Evolutionary conservation across 129 eudicot genomes (phyloP).

Genomic region (Oenanthe sinensis): DNA sequence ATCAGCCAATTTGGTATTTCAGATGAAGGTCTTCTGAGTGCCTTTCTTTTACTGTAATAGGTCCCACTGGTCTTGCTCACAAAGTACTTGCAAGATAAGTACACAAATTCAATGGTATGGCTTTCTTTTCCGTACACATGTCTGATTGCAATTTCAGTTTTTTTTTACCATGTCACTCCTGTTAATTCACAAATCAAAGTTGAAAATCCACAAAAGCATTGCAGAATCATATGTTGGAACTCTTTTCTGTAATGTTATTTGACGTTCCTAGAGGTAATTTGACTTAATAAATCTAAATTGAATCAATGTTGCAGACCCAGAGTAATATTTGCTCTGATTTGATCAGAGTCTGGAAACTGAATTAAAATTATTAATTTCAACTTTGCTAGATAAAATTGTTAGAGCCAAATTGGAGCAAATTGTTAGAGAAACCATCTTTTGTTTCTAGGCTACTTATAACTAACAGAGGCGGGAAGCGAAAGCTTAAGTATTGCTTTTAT

Average conservation of each 20-base stretch:
- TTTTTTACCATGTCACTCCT: neutral
- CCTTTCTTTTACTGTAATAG: slow-evolving; percentile 25
- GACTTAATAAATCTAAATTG: neutral
- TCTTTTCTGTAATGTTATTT: neutral
- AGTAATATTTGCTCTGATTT: neutral
- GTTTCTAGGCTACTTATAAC: neutral
- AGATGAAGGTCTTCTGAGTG: neutral
- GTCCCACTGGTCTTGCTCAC: slow-evolving; percentile 84
- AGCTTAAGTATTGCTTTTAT: neutral
- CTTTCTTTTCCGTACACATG: neutral
- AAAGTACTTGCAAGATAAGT: slow-evolving; percentile 64
- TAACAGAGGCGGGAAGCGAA: neutral
- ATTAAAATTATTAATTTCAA: neutral
- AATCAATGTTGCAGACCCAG: neutral
- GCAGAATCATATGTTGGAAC: neutral
- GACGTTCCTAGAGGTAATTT: neutral
- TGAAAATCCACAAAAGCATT: neutral
- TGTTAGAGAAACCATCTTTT: neutral
- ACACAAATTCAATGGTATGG: slow-evolving; percentile 78
- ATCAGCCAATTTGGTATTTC: neutral
- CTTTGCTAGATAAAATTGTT: neutral
- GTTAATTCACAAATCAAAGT: neutral
- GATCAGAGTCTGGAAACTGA: neutral
- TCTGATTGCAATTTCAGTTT: neutral
- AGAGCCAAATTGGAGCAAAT: neutral